Conservation (phyloP, 2,329 filamentous ascomycete genomes). For the Beauveria caledonica region DNA sequence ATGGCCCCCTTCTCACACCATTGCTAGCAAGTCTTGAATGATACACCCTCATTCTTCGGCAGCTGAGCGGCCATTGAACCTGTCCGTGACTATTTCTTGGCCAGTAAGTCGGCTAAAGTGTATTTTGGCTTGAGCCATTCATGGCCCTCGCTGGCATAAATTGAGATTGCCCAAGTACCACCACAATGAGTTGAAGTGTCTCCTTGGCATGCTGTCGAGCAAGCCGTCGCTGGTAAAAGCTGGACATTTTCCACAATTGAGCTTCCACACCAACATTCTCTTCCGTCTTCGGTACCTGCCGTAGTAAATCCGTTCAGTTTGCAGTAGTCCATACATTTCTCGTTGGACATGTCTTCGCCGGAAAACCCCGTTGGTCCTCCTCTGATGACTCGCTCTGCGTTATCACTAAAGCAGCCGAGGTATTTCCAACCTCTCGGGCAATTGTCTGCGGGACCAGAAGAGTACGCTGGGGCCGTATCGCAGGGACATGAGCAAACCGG, state of each 20-base stretch:
- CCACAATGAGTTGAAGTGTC: constrained; percentile 16
- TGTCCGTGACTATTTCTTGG: neutral
- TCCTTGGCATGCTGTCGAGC: constrained; percentile 17
- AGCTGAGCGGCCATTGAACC: neutral
- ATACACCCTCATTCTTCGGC: neutral
- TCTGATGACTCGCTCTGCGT: constrained; percentile 13
- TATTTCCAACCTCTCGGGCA: constrained; percentile 18
- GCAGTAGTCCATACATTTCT: constrained; percentile 41
- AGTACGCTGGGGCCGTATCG: neutral
- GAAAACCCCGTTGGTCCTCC: constrained; percentile 19
- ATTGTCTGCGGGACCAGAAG: neutral
- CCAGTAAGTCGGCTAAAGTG: constrained; percentile 1
- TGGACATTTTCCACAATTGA: constrained; percentile 18
- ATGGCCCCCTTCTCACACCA: neutral
- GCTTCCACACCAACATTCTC: constrained; percentile 44
- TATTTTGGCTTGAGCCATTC: neutral
- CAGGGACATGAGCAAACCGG: constrained; percentile 1
- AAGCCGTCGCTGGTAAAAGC: constrained; percentile 19
- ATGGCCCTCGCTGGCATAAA: constrained; percentile 10
- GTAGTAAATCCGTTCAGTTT: constrained; percentile 29
- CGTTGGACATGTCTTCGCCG: constrained; percentile 36
- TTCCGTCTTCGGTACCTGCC: constrained; percentile 41
- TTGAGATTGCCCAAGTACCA: constrained; percentile 20
- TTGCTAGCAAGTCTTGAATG: neutral
- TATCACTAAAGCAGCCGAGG: constrained; percentile 26